Conservation (phyloP, 352 stramenopile species). For the Peronospora belbahrii region DNA sequence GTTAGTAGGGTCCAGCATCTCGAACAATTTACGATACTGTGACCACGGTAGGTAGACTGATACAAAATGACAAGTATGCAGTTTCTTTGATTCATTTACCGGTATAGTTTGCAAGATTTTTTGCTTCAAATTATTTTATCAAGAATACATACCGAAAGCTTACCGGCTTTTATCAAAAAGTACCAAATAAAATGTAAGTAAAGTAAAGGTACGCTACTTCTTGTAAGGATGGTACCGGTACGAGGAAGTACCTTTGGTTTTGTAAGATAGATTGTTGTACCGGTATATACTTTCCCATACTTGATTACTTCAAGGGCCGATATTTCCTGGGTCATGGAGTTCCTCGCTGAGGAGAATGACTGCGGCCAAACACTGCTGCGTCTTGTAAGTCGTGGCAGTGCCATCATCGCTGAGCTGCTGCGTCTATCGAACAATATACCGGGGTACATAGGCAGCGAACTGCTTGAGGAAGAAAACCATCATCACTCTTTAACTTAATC, state of each 20-base stretch:
- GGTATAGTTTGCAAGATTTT: background rate
- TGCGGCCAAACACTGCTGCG: conserved; percentile 92
- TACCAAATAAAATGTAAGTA: no score
- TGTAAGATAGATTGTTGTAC: background rate
- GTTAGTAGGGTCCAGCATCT: conserved; percentile 20
- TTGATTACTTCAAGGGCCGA: conserved; percentile 17
- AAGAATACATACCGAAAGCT: background rate
- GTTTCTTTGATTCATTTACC: background rate
- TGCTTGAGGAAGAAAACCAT: background rate
- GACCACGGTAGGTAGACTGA: no score
- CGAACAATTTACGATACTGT: background rate
- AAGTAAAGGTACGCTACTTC: background rate
- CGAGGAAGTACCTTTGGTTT: background rate
- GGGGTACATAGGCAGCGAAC: conserved; percentile 29
- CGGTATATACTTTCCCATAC: background rate
- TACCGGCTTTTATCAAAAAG: background rate
- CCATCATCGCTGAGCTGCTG: conserved; percentile 90
- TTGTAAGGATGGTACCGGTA: background rate
- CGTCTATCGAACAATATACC: conserved; percentile 89
- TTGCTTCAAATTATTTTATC: no score
- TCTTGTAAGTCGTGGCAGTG: conserved; percentile 85
- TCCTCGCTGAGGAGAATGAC: conserved; percentile 89
- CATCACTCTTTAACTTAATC: conserved; percentile 1
- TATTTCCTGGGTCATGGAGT: conserved; percentile 50
- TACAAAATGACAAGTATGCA: no score